A percentile compares a stretch with the other conserved stretches of the same genome.
phyloP scores from a whole-genome alignment of 2,329 filamentous ascomycete species.

The Mariannaea elegans region DNA sequence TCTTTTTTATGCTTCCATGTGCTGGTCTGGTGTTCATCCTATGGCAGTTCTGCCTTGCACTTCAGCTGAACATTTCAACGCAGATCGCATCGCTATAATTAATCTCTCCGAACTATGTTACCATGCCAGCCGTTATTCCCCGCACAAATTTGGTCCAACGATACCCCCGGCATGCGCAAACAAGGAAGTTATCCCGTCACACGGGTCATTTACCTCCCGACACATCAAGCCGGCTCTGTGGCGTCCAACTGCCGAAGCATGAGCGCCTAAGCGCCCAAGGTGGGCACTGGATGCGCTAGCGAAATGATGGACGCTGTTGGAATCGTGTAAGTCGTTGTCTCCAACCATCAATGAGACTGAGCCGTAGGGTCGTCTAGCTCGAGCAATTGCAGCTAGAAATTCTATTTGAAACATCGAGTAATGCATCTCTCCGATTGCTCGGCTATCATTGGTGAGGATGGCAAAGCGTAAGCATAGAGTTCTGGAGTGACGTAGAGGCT shows the following conservation, averaged over 20 bases:
- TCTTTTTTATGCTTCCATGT: background rate
- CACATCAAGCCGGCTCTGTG: too few relatives aligned
- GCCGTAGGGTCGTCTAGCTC: background rate
- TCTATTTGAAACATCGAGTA: background rate
- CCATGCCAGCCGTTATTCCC: too few relatives aligned
- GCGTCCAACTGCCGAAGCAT: background rate
- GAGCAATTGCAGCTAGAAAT: background rate
- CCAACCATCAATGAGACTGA: background rate
- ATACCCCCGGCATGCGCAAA: background rate
- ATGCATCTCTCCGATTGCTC: background rate
- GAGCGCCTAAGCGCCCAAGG: too few relatives aligned
- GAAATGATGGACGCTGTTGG: background rate
- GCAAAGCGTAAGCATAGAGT: background rate
- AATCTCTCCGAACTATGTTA: too few relatives aligned
- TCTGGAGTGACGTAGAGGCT: too few relatives aligned
- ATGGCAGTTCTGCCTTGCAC: background rate
- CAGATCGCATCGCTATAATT: background rate
- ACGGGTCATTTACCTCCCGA: constrained; percentile 5
- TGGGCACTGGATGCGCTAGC: too few relatives aligned
- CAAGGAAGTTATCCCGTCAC: background rate
- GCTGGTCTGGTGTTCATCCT: too few relatives aligned
- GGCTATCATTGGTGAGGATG: background rate
- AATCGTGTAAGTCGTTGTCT: background rate
- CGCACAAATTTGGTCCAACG: too few relatives aligned
- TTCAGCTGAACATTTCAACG: background rate